A percentile compares a stretch with the other conserved stretches of the same genome.
Conservation (phyloP, 208 protist species). For the Plasmodiophora brassicae region DNA sequence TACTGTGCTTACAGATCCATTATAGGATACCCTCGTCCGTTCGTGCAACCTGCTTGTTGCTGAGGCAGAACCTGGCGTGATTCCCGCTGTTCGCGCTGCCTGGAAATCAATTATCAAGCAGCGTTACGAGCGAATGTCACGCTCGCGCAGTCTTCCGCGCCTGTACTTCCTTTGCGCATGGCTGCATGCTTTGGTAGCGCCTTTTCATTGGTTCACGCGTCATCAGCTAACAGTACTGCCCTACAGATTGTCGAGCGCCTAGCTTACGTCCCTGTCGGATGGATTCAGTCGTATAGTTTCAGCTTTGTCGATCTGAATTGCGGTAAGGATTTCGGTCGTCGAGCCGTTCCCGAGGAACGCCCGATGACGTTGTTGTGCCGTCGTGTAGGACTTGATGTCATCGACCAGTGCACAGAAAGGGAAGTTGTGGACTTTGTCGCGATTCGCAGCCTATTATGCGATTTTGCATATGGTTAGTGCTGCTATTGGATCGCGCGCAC, state of each 20-base stretch:
- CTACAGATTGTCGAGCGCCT: conserved; percentile 44
- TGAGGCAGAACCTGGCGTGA: not conserved
- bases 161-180: conserved; percentile 93
- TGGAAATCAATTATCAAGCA: not conserved
- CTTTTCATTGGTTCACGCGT: conserved; percentile 83
- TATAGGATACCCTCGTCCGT: not conserved
- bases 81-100: not conserved
- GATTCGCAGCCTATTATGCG: too few relatives aligned
- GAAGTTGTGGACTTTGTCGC: too few relatives aligned
- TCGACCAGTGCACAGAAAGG: too few relatives aligned
- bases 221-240: conserved; percentile 19
- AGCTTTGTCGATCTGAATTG: conserved; percentile 88
- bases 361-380: not conserved
- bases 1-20: too few relatives aligned
- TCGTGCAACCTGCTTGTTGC: not conserved
- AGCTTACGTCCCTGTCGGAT: conserved; percentile 70
- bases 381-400: too few relatives aligned
- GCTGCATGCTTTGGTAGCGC: conserved; percentile 89
- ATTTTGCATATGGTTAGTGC: too few relatives aligned
- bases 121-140: not conserved
- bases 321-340: conserved; percentile 79
- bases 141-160: conserved; percentile 70
- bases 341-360: conserved; percentile 48
- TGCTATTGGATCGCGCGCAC: too few relatives aligned
- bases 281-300: conserved; percentile 96